Base-by-base conservation (phyloP, 2,329 filamentous ascomycete genomes). In the Salinomyces thailandicus region DNA sequence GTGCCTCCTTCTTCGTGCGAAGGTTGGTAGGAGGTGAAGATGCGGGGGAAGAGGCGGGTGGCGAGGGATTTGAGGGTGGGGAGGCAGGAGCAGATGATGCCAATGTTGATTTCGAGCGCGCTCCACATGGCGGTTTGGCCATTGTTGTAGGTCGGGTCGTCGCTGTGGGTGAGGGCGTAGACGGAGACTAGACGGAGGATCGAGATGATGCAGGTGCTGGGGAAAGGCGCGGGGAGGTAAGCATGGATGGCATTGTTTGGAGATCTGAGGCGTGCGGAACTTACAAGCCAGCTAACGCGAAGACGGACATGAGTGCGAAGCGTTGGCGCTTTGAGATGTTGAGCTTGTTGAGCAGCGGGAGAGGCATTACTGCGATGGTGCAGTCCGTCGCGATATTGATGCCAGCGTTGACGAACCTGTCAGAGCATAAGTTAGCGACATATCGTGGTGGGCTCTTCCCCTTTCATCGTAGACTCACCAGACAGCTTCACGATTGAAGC, bases 51-150 rank as follows among this genome's bases (percentile, higher is more conserved):
- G 35, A 57, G 48, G 5, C 49, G 51, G 17, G 53, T 37, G 31
- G 62, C 46, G 5, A 62, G 47, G 3, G 57, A 58, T 33, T 62
- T 63, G n/a, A 58, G 45, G n/a, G 58, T 57, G 4, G 58, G 59
- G 8, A 61, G 50, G 35, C 53, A 61, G 17, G 52, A 55, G 37
- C 54, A 59, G 19, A 60, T 47, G 20, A 62, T 58, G 17, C 51
- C 55, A 14, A 51, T 50, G 42, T 59, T 59, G 41, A 55, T 47
- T 44, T 62, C 60, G 8, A 61, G 34, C 3, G 33, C 44, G 13
- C 51, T 54, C 59, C 59, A 62, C 18, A 57, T 53, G n/a, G 55
- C 53, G 2, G 53, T 49, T 4, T 54, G 44, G 4, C 49, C 48
- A 35, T 58, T 57, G 39, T 57, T 43, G 46, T 49, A 56, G 35